Conservation (phyloP, 306 rosid genomes). For the Rosa persica region DNA sequence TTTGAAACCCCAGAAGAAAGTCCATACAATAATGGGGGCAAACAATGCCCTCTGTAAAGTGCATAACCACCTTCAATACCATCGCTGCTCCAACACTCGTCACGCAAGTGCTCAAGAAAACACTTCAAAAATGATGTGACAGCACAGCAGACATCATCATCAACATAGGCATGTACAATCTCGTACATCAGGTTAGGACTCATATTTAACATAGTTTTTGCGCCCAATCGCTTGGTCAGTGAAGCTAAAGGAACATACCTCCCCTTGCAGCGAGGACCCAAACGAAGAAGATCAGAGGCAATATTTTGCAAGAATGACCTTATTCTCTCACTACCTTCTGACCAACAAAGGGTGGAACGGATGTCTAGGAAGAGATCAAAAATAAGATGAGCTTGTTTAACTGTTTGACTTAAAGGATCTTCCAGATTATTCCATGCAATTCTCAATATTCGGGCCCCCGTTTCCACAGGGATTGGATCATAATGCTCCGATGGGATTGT, state of each 20-base stretch:
- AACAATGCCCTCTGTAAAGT: constrained; percentile 67
- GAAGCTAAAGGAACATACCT: constrained; percentile 90
- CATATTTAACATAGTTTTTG: constrained; percentile 68
- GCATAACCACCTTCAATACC: constrained; percentile 89
- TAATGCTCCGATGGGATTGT: constrained; percentile 39
- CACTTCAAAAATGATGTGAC: constrained; percentile 84
- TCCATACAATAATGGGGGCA: constrained; percentile 73
- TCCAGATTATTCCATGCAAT: constrained; percentile 93
- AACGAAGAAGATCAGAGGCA: constrained; percentile 67
- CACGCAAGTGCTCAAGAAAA: constrained; percentile 82
- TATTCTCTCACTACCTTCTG: constrained; percentile 65
- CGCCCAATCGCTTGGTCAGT: constrained; percentile 86
- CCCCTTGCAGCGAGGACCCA: constrained; percentile 91
- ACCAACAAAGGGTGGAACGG: constrained; percentile 71
- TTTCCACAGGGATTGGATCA: constrained; percentile 77
- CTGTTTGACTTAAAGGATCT: constrained; percentile 95
- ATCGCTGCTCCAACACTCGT: constrained; percentile 81
- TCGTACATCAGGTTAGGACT: constrained; percentile 59
- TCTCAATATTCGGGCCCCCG: constrained; percentile 72
- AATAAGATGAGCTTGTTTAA: constrained; percentile 88
- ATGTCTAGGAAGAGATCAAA: constrained; percentile 90
- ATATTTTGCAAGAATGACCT: constrained; percentile 62
- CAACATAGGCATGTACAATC: constrained; percentile 68
- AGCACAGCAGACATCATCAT: constrained; percentile 95
- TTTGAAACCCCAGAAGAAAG: constrained; percentile 91